Evolutionary conservation across 352 stramenopile genomes (phyloP).

Genomic region (Halophytophthora polymorphica): DNA sequence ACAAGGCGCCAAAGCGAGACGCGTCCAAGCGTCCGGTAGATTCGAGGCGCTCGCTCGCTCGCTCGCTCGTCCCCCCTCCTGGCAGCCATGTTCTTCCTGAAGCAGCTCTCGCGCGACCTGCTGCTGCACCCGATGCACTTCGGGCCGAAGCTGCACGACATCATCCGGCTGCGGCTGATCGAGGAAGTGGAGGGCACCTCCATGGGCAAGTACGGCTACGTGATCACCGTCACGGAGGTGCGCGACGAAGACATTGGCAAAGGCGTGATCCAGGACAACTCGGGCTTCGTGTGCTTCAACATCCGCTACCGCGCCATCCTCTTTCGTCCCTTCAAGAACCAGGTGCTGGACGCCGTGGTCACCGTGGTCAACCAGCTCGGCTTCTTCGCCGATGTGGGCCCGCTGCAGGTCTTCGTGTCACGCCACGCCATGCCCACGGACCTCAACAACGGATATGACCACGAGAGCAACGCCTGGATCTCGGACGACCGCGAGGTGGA

Average conservation of each 20-base stretch:
- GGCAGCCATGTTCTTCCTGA: constrained; percentile 80
- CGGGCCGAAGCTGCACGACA: constrained; percentile 94
- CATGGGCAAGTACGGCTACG: constrained; percentile 95
- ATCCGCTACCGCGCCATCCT: constrained; percentile 96
- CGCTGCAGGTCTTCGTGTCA: constrained; percentile 96
- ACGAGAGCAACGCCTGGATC: constrained; percentile 97
- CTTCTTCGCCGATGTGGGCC: constrained; percentile 96
- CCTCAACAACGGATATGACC: constrained; percentile 94
- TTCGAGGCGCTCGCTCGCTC: too few relatives aligned
- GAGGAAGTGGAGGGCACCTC: constrained; percentile 96
- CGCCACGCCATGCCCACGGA: constrained; percentile 94
- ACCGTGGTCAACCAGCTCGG: constrained; percentile 95
- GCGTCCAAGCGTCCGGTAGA: too few relatives aligned
- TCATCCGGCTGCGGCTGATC: constrained; percentile 94
- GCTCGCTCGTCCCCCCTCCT: too few relatives aligned
- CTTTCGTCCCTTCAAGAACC: constrained; percentile 96
- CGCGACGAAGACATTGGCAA: constrained; percentile 95
- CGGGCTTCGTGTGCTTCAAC: constrained; percentile 95
- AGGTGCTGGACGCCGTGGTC: constrained; percentile 97
- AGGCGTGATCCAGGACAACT: constrained; percentile 98
- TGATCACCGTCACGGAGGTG: constrained; percentile 97
- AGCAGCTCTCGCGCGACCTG: constrained; percentile 90
- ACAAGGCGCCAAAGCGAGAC: too few relatives aligned
- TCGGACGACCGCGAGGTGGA: constrained; percentile 96
- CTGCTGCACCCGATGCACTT: constrained; percentile 96